Evolutionary conservation across 352 stramenopile species (phyloP), one percentile per base, ranked within the genome.

Genomic region (Pythium aristosporum): DNA sequence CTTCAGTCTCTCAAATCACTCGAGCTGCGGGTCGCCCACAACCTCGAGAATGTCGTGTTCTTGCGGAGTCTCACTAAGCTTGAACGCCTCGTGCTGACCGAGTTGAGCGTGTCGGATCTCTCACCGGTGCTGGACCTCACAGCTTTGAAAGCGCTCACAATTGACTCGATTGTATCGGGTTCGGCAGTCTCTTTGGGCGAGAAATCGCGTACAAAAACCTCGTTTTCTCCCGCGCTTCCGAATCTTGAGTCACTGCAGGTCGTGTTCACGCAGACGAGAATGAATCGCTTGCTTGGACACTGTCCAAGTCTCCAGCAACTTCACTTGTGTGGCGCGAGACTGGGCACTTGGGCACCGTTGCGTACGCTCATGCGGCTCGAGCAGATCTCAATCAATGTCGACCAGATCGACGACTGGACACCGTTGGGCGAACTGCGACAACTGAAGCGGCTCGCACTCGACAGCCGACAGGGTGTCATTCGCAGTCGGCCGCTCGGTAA

Each of bases 341-440:
- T 69, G 15, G 21, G 18, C 5, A 21, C 36, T 1, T 69, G 63
- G 63, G 4, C 25, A 8, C 47, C 63, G 36, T 37, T 69, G 39
- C 30, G 18, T 9, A 11, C 39, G 15, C 8, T 63, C n/a, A 10
- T 12, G 2, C 4, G 9, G 8, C 32, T 69, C 16, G 63, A 69
- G 25, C 56, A 46, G 13, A 25, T 69, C 34, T 44, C 63, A 5
- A 12, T 69, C 10, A 62, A 48, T n/a, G 39, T 69, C 21, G 63
- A 69, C 37, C 34, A 42, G 13, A 34, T 65, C 5, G 41, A 34
- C 2, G 56, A 69, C 41, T 69, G 63, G 63, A 55, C 55, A 4
- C 55, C 55, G 36, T 48, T 69, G 16, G 63, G 44, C 10, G 20
- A 13, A 11, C 46, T 69, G 5, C 63, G 36, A 2, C 16, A 20